phyloP scores from a whole-genome alignment of 257 asterid genomes.

The Plectranthus barbatus region DNA sequence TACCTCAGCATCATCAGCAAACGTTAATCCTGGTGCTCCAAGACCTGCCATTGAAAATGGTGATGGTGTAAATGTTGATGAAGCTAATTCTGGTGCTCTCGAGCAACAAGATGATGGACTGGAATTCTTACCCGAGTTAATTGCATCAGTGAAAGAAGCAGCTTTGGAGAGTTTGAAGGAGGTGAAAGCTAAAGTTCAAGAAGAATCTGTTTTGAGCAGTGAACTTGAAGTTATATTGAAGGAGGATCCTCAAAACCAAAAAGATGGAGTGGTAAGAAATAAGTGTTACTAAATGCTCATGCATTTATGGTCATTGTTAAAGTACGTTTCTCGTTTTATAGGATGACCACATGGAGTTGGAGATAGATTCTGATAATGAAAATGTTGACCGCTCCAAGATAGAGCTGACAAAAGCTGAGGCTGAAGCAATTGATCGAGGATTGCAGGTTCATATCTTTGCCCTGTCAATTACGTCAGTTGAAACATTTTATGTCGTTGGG shows the following conservation, averaged over 20 bases:
- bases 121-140: constrained; percentile 61
- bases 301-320: constrained; percentile 1
- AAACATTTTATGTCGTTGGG: constrained; percentile 1
- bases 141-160: constrained; percentile 59
- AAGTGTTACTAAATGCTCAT: neutral
- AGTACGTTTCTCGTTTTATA: constrained; percentile 14
- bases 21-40: constrained; percentile 13
- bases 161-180: constrained; percentile 46
- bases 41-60: constrained; percentile 20
- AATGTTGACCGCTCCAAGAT: constrained; percentile 53
- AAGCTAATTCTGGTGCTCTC: constrained; percentile 12
- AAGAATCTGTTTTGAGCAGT: constrained; percentile 21
- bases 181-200: constrained; percentile 51
- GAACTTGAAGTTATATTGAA: constrained; percentile 24
- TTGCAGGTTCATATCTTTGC: constrained; percentile 64
- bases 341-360: constrained; percentile 62
- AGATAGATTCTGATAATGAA: constrained; percentile 65
- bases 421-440: constrained; percentile 85
- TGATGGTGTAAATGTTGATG: constrained; percentile 24
- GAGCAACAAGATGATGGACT: constrained; percentile 32
- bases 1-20: constrained; percentile 17
- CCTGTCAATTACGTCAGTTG: neutral
- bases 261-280: constrained; percentile 50
- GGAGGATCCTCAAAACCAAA: constrained; percentile 40
- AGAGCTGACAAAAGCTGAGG: constrained; percentile 91